phyloP scores from a whole-genome alignment of 768 basidiomycete genomes.

The Podaxis sp. region DNA sequence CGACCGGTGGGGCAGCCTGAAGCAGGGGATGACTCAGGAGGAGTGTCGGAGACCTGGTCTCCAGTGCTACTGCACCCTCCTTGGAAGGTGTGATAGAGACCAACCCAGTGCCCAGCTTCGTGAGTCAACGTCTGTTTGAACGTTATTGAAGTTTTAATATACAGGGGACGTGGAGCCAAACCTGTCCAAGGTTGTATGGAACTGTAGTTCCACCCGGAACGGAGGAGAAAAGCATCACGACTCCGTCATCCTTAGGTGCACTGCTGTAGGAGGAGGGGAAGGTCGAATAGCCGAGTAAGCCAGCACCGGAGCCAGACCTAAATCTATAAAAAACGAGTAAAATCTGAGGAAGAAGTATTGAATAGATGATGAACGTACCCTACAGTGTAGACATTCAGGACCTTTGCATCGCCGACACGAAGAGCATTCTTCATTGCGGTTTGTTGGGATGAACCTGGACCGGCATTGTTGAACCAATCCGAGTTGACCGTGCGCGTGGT shows the following conservation, averaged over 20 bases:
- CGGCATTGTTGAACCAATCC: conserved; percentile 40
- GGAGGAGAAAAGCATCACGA: conserved; percentile 30
- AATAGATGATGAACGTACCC: conserved; percentile 24
- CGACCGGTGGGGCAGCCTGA: conserved; percentile 28
- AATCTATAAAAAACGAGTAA: conserved; percentile 22
- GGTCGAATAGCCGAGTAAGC: conserved; percentile 44
- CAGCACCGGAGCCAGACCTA: conserved; percentile 26
- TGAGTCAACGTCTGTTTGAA: conserved; percentile 36
- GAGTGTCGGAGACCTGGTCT: conserved; percentile 40
- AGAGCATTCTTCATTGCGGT: conserved; percentile 37
- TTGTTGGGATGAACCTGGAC: conserved; percentile 35
- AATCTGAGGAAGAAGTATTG: background rate
- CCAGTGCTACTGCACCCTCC: conserved; percentile 37
- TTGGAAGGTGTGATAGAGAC: conserved; percentile 47
- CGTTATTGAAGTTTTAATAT: too few relatives aligned
- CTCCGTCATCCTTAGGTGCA: conserved; percentile 38
- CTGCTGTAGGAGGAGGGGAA: conserved; percentile 35
- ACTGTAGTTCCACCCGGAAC: conserved; percentile 32
- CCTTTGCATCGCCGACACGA: conserved; percentile 33
- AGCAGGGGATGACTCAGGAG: conserved; percentile 34
- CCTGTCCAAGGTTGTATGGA: conserved; percentile 32
- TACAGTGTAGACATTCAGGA: conserved; percentile 43
- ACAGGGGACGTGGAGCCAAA: background rate
- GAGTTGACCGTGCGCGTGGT: conserved; percentile 34
- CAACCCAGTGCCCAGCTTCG: conserved; percentile 49